Base-by-base conservation (phyloP, 805 yeast species). In the Kuraishia cidri region DNA sequence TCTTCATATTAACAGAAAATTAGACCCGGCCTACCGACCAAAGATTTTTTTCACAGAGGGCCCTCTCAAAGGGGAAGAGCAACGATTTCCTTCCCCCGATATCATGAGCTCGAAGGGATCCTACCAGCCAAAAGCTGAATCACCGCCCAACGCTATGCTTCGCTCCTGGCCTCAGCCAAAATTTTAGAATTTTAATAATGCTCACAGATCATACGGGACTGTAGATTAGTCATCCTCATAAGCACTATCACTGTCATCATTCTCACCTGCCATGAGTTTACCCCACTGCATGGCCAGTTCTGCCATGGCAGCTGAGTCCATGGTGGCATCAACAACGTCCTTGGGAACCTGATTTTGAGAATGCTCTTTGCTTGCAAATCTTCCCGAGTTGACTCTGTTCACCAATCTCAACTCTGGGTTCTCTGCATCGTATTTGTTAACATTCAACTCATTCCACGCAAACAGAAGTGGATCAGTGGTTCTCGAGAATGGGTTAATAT, bases 301-400 rank as follows among this genome's bases (percentile, higher is more conserved):
- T 9, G 72, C 76, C 69, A 86, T 79, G 1, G 80, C 70, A 14
- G 67, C 64, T 0, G 88, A 69, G 43, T 81, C 77, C 44, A 75
- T 46, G 22, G 83, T 66, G 2, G 96, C 95, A 50, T 86, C 92
- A 4, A 92, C 81, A 14, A 92, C 75, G 47, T 92, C 99, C 33
- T 71, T 66, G 0, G 99, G 99, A 3, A 92, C 95, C 47, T 84
- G 88, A 51, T 79, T 85, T 45, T 90, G 95, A 2, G 94, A 74
- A 48, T 85, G 90, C 31, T 85, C 94, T 41, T 81, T 84, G 1
- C 75, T 58, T 1, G 85, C 79, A 60, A 87, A 87, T 20, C 90
- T 62, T 0, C 86, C 83, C 5, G 82, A 60, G 39, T 86, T 83
- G 14, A 72, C 73, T 42, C 75, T 71, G 2, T 75, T 68, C 4